Base-by-base conservation (phyloP, 2,329 filamentous ascomycete species). In the Chaetomium olivaceum region DNA sequence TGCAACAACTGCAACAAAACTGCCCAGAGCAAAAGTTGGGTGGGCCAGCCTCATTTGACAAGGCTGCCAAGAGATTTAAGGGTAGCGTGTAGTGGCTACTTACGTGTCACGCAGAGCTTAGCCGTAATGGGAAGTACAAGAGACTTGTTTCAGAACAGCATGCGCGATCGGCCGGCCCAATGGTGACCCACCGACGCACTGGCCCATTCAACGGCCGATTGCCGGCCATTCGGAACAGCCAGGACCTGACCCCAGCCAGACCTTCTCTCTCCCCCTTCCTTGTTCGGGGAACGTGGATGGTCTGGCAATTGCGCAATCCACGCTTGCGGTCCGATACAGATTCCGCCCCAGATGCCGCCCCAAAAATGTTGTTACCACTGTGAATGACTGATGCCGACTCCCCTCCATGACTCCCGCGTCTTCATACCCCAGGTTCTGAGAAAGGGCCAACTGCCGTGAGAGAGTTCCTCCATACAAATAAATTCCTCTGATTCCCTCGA, bases 271-370 rank as follows among this genome's bases (percentile, higher is more conserved):
- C 33, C 14, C 25, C 14, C 27, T 29, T 25, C 51, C 51, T 46
- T 31, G 33, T 50, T 46, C 31, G 56, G 52, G 25, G 50, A 3
- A 50, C 51, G 52, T 63, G 58, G 60, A 56, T 62, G 48, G 36
- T 46, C 65, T 63, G 56, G 36, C 65, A 68, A 73, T 73, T 67
- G 69, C 71, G 71, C 71, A 69, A 73, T 73, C 70, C 62, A 67
- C 70, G 70, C 68, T 71, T 70, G 69, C 69, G 67, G 67, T 69
- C 63, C 62, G 27, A 54, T n/a, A n/a, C 58, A 51, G 23, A 51
- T 27, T 23, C 60, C 36, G 54, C 55, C 62, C 58, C 58, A 61
- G 16, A 43, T 43, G 39, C 16, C 39, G 39, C 39, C 39, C 39
- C 39, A 58, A 63, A 54, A 58, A 60, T 27, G 54, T 5, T 54